These are phyloP conservation scores for Arachis hypogaea DNA, from an alignment of 306 rosid species.

Conservation along the genomic window DNA sequence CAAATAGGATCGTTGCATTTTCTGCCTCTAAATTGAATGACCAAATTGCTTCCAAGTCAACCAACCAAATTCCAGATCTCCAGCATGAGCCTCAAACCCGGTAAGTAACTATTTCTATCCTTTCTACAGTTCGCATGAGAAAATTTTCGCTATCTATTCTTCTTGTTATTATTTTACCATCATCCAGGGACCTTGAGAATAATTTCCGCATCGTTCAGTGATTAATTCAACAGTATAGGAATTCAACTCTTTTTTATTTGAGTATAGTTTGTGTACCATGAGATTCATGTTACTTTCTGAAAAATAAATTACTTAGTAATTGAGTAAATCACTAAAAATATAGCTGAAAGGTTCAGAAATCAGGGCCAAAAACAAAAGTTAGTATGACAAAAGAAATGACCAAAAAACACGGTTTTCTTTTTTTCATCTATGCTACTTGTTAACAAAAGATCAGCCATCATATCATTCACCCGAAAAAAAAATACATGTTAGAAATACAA, in stretches of 20 bases:
- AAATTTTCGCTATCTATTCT: background rate
- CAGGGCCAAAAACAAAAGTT: too few species aligned
- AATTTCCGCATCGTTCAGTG: background rate
- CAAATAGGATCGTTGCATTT: conserved; percentile 39
- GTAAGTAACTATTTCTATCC: conserved; percentile 46
- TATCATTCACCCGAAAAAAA: too few species aligned
- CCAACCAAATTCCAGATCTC: conserved; percentile 38
- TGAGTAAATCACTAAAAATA: too few species aligned
- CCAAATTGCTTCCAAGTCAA: conserved; percentile 40
- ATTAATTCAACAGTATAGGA: background rate
- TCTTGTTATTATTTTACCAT: background rate
- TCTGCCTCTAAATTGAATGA: conserved; percentile 40
- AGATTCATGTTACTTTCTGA: too few species aligned
- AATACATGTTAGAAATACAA: too few species aligned
- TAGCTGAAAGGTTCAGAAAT: too few species aligned
- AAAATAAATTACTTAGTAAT: too few species aligned
- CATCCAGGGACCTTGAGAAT: background rate
- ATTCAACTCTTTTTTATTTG: background rate
- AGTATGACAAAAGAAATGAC: too few species aligned
- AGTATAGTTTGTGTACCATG: too few species aligned
- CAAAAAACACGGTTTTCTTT: too few species aligned
- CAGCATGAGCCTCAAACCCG: conserved; percentile 55
- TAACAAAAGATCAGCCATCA: too few species aligned
- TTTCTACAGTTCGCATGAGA: background rate
- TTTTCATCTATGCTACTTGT: too few species aligned